Conservation (phyloP, 129 eudicot genomes). For the Solidago caesia region DNA sequence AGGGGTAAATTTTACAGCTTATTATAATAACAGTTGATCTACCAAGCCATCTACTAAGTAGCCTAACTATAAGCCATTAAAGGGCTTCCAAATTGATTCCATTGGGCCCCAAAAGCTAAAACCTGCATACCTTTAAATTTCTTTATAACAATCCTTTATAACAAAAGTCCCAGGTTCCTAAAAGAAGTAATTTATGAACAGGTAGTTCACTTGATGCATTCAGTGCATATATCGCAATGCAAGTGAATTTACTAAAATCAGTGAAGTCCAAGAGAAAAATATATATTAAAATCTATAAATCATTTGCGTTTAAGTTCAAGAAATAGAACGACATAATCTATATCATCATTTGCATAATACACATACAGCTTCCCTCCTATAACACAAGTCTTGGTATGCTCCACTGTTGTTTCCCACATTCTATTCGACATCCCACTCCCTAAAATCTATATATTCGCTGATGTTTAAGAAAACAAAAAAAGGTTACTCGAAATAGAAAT, state of each 20-base stretch:
- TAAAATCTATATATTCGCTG: background rate
- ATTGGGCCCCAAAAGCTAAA: no score
- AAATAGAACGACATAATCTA: background rate
- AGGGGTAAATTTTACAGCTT: no score
- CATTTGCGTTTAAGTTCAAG: background rate
- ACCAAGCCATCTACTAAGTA: no score
- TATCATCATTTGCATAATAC: background rate
- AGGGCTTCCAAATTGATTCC: no score
- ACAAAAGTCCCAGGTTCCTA: no score
- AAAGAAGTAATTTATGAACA: background rate
- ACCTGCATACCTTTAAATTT: no score
- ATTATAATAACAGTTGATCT: no score
- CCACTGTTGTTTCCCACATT: slow-evolving; percentile 9
- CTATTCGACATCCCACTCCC: slow-evolving; percentile 12
- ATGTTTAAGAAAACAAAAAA: background rate
- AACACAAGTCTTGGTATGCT: slow-evolving; percentile 11
- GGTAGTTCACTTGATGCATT: slow-evolving; percentile 11
- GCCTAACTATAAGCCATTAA: no score
- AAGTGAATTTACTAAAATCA: slow-evolving; percentile 48
- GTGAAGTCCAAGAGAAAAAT: slow-evolving; percentile 15
- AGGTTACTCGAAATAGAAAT: background rate
- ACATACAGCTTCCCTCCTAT: slow-evolving; percentile 1
- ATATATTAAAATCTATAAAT: background rate
- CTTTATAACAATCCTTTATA: no score
- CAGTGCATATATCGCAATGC: background rate